A percentile compares a stretch with the other conserved stretches of the same genome.
These are phyloP conservation scores for Onygenales sp. DNA, from an alignment of 2,329 filamentous ascomycete genomes.

Conservation along the genomic window DNA sequence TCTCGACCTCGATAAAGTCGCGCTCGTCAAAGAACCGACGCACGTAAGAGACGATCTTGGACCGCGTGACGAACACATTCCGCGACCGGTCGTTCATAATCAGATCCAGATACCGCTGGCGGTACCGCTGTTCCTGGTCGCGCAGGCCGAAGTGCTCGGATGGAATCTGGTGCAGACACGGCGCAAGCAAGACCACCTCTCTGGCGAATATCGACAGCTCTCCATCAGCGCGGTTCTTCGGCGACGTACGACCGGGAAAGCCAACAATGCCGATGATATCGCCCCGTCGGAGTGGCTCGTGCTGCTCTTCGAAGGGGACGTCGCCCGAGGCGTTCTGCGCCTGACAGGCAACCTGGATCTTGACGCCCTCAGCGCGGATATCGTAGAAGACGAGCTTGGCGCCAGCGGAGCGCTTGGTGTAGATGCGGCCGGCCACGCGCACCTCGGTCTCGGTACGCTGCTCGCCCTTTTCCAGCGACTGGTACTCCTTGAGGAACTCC, in stretches of 20 bases:
- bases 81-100: constrained; percentile 91
- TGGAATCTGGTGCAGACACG: constrained; percentile 83
- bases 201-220: constrained; percentile 90
- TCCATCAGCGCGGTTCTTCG: constrained; percentile 79
- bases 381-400: constrained; percentile 90
- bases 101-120: constrained; percentile 87
- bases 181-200: constrained; percentile 75
- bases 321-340: constrained; percentile 64
- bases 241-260: constrained; percentile 74
- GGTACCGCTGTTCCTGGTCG: constrained; percentile 86
- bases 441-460: constrained; percentile 64
- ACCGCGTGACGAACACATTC: constrained; percentile 72
- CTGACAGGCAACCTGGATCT: constrained; percentile 89
- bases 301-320: constrained; percentile 72
- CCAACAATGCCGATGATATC: constrained; percentile 87
- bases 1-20: constrained; percentile 91
- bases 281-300: constrained; percentile 78
- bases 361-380: constrained; percentile 62
- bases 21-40: constrained; percentile 79
- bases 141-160: constrained; percentile 85
- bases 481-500: constrained; percentile 70
- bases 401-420: constrained; percentile 73
- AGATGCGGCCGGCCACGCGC: constrained; percentile 75
- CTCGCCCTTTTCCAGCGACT: constrained; percentile 76
- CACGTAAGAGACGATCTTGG: constrained; percentile 82